Evolutionary conservation across 2,329 filamentous ascomycete genomes (phyloP).

Genomic region (Lecanicillium sp.): DNA sequence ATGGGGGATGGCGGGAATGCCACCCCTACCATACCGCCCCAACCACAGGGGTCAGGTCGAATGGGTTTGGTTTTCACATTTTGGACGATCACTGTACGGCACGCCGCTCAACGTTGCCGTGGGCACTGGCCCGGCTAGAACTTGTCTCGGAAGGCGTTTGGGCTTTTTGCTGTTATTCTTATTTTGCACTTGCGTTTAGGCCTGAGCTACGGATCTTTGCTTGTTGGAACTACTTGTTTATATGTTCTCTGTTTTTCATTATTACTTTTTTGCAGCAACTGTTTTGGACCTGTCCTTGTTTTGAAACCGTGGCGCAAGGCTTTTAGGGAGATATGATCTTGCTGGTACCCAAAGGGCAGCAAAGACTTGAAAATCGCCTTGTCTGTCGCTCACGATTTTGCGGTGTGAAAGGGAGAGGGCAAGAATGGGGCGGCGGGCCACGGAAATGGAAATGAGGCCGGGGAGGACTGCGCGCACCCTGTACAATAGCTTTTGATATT

Average conservation of each 20-base stretch:
- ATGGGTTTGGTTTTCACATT: neutral
- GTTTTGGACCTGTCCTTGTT: neutral
- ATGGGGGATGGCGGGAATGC: neutral
- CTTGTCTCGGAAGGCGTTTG: too few relatives aligned
- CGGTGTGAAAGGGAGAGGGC: neutral
- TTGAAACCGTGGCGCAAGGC: constrained; percentile 1
- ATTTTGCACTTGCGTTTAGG: constrained; percentile 3
- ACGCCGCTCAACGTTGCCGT: constrained; percentile 1
- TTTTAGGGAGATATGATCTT: neutral
- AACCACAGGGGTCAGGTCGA: neutral
- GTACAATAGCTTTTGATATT: constrained; percentile 5
- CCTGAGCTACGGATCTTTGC: neutral
- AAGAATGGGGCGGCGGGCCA: neutral
- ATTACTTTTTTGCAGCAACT: neutral
- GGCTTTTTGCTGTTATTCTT: too few relatives aligned
- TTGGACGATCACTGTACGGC: constrained; percentile 1
- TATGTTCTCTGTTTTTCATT: neutral
- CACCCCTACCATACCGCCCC: too few relatives aligned
- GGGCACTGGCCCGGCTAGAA: neutral
- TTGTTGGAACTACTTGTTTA: neutral
- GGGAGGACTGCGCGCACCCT: constrained; percentile 1
- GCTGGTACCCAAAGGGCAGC: constrained; percentile 10
- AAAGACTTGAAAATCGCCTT: neutral
- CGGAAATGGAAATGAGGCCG: constrained; percentile 6
- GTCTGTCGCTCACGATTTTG: too few relatives aligned